Conservation (phyloP, 2,329 filamentous ascomycete genomes). For the Cladosporium austrohemisphaericum region DNA sequence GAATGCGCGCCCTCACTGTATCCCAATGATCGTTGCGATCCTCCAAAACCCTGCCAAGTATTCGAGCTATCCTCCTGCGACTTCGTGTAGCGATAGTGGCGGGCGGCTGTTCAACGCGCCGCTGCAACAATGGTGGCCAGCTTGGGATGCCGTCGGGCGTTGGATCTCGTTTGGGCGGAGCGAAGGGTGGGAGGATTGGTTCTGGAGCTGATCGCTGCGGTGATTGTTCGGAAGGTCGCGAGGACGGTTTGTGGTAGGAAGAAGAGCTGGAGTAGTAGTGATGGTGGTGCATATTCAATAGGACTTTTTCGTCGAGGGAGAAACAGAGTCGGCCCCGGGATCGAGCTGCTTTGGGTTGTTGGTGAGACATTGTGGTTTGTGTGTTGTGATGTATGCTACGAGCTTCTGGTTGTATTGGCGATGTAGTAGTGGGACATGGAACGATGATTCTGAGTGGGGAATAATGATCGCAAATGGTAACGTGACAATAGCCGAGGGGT, state of each 20-base stretch:
- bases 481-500: no score
- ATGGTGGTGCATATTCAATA: slow-evolving; percentile 10
- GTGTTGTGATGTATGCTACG: background rate
- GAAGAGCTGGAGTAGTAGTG: slow-evolving; percentile 9
- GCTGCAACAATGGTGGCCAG: no score
- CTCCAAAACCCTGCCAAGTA: background rate
- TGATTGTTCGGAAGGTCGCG: slow-evolving; percentile 1
- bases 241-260: background rate
- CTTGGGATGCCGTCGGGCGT: slow-evolving; percentile 30
- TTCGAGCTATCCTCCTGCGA: background rate
- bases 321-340: slow-evolving; percentile 18
- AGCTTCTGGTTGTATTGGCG: no score
- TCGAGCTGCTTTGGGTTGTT: slow-evolving; percentile 5
- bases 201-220: slow-evolving; percentile 3
- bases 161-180: slow-evolving; percentile 22
- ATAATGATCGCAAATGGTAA: no score
- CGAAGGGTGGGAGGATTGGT: slow-evolving; percentile 21
- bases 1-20: background rate
- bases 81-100: no score
- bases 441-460: no score
- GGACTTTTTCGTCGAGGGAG: slow-evolving; percentile 25
- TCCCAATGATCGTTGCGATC: background rate
- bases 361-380: background rate
- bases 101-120: no score
- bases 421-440: no score